phyloP scores from a whole-genome alignment of 2,329 filamentous ascomycete genomes.

The Aspergillus ochraceus region DNA sequence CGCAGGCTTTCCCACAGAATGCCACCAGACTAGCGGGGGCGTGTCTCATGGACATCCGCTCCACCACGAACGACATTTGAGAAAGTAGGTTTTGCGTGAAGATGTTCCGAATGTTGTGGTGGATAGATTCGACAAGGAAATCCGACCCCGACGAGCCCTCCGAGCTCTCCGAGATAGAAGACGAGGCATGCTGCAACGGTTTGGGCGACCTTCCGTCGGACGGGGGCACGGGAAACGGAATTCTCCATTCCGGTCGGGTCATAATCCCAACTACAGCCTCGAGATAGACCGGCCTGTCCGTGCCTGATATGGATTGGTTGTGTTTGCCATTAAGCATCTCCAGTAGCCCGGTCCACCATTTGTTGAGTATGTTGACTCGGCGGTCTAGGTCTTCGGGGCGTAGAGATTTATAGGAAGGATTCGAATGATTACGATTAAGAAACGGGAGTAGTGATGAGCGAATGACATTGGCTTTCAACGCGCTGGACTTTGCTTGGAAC shows the following conservation, averaged over 20 bases:
- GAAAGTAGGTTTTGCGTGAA: constrained; percentile 78
- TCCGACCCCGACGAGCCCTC: constrained; percentile 58
- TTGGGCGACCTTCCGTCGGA: constrained; percentile 39
- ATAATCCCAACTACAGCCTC: constrained; percentile 80
- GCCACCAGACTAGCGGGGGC: constrained; percentile 71
- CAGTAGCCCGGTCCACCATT: constrained; percentile 84
- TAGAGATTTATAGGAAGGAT: constrained; percentile 65
- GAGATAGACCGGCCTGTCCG: constrained; percentile 78
- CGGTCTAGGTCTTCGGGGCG: constrained; percentile 81
- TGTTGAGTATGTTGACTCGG: constrained; percentile 75
- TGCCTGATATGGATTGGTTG: constrained; percentile 75
- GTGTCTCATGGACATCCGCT: constrained; percentile 80
- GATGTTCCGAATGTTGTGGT: constrained; percentile 85
- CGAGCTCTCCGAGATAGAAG: constrained; percentile 56
- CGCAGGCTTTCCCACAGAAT: constrained; percentile 86
- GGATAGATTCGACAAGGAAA: constrained; percentile 72
- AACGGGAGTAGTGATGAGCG: constrained; percentile 74
- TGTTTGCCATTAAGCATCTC: constrained; percentile 77
- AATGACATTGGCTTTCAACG: constrained; percentile 74
- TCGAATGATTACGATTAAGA: constrained; percentile 66
- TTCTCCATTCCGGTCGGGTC: constrained; percentile 84
- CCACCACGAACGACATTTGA: constrained; percentile 83
- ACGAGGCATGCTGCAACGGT: constrained; percentile 40
- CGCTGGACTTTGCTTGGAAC: constrained; percentile 71
- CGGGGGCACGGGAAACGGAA: constrained; percentile 63